Evolutionary conservation across 1,284 basidiomycete genomes (phyloP), one percentile per base, ranked within the genome.

Genomic region (Puccinia brachypodii): DNA sequence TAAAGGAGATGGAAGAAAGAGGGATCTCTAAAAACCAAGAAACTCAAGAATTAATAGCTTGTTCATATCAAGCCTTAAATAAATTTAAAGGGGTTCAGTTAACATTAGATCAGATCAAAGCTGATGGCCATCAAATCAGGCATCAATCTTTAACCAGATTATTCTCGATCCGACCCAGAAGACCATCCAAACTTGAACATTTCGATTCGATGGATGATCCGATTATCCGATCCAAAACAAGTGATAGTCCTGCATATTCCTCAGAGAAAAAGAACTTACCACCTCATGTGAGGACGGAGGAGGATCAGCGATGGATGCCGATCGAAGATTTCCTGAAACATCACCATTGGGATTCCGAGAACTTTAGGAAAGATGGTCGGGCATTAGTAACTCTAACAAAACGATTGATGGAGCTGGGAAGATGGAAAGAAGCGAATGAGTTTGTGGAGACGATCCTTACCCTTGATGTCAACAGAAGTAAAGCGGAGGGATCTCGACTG

Each of bases 131-230:
- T 66, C 33, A 62, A 36, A 16, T 66, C 19, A 73, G 58, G n/a
- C 16, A 56, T 64, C 50, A 81, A 62, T 50, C 40, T 36, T 81
- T 71, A 60, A 71, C 72, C 16, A 8, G 36, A 25, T 53, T 81
- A 13, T 68, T 81, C 28, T 73, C 79, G 47, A 74, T 81, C 40
- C 50, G 71, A 9, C 79, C 71, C 33, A 73, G 79, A 74, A 40
- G 64, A 33, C n/a, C 31, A 14, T 62, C 53, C 13, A 73, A 72
- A 47, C 40, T 72, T 36, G n/a, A 58, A 64, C 79, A 81, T 33
- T 66, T 73, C 31, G 79, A 81, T 81, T 50, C 44, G n/a, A 81
- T 81, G 79, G 42, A 81, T 33, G 42, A 62, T 33, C 36, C 64
- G 38, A 4, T n/a, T 9, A 25, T 33, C 25, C 28, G 31, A 25